These are phyloP conservation scores for Kwoniella dejecticola DNA, from an alignment of 768 basidiomycete genomes.

Conservation along the genomic window DNA sequence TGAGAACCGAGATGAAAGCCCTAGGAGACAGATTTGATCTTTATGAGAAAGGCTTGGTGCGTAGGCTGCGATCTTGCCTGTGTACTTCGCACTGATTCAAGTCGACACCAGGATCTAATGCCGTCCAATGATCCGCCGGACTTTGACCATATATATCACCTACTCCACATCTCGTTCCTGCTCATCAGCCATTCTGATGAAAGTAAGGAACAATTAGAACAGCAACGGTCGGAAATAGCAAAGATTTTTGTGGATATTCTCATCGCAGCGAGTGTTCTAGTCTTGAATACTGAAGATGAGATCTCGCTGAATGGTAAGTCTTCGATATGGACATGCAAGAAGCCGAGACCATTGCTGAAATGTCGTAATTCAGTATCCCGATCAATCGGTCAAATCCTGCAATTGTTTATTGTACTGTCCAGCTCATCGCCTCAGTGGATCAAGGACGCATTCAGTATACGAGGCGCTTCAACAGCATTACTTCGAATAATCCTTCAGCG, in stretches of 20 bases:
- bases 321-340: too few species aligned
- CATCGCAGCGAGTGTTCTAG: conserved; percentile 1
- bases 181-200: not conserved
- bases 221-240: not conserved
- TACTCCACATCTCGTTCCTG: conserved; percentile 1
- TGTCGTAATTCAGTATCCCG: conserved; percentile 9
- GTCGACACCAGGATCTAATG: conserved; percentile 13
- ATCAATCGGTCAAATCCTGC: conserved; percentile 8
- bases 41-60: conserved; percentile 42
- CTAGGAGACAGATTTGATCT: conserved; percentile 34
- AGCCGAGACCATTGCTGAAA: too few species aligned
- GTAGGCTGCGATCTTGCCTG: conserved; percentile 1
- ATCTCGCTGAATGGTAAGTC: not conserved
- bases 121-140: conserved; percentile 12
- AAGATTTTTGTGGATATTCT: conserved; percentile 1
- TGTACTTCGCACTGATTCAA: too few species aligned
- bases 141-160: conserved; percentile 10
- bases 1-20: conserved; percentile 7
- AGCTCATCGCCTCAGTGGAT: not conserved
- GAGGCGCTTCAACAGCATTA: conserved; percentile 4
- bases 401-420: conserved; percentile 12
- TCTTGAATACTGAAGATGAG: not conserved
- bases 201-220: not conserved
- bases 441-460: not conserved
- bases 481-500: conserved; percentile 15